Evolutionary conservation across 2,329 filamentous ascomycete species (phyloP).

Genomic region (Diaporthe sp.): DNA sequence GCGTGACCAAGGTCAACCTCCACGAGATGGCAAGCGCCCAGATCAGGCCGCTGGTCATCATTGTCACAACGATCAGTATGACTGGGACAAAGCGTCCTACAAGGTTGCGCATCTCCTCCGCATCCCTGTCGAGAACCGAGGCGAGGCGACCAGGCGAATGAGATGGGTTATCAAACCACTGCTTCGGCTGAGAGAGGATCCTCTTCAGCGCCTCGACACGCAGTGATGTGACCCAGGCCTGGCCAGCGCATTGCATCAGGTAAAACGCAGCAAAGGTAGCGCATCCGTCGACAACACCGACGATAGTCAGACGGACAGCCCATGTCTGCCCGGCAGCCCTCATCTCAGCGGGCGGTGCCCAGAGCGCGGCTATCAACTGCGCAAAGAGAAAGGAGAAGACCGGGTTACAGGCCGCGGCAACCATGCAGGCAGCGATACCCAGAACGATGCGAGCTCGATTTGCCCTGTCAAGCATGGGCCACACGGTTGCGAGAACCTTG

Average conservation of each 20-base stretch:
- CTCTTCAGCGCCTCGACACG: conserved; percentile 76
- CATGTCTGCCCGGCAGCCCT: conserved; percentile 70
- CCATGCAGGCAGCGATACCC: conserved; percentile 72
- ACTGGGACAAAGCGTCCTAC: conserved; percentile 83
- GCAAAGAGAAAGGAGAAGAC: conserved; percentile 83
- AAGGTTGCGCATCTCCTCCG: conserved; percentile 89
- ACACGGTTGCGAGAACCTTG: conserved; percentile 76
- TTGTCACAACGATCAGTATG: conserved; percentile 74
- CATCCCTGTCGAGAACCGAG: conserved; percentile 82
- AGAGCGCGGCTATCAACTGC: conserved; percentile 79
- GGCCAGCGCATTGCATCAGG: conserved; percentile 77
- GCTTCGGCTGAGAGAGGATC: conserved; percentile 80
- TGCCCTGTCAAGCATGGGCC: conserved; percentile 70
- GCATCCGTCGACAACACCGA: conserved; percentile 76
- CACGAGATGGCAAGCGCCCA: conserved; percentile 85
- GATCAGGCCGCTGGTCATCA: conserved; percentile 76
- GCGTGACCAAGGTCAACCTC: conserved; percentile 83
- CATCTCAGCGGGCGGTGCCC: conserved; percentile 59
- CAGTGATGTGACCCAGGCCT: conserved; percentile 82
- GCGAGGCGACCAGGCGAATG: conserved; percentile 76
- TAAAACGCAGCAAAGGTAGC: conserved; percentile 78
- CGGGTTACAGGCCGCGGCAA: conserved; percentile 78
- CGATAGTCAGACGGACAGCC: conserved; percentile 76
- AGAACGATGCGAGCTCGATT: conserved; percentile 69
- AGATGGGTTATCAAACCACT: conserved; percentile 81